Conservation (phyloP, 108 stramenopile genomes). For the Pseudonitzschia multistriata region DNA sequence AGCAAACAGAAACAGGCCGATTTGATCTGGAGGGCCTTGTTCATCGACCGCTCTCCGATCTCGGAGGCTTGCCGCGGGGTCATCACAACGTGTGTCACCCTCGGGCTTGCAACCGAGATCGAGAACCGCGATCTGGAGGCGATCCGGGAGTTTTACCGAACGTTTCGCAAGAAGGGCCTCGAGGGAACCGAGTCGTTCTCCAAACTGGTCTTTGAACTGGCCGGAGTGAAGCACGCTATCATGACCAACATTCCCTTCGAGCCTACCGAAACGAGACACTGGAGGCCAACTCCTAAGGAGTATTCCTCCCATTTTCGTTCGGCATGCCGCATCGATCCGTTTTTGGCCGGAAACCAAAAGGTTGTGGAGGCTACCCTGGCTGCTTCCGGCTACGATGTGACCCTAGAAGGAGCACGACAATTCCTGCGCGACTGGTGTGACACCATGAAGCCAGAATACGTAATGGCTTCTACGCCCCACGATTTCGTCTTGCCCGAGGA, state of each 20-base stretch:
- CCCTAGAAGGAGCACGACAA: constrained; percentile 69
- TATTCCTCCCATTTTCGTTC: constrained; percentile 69
- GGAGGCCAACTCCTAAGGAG: constrained; percentile 56
- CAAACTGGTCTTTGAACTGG: constrained; percentile 48
- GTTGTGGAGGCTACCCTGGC: constrained; percentile 57
- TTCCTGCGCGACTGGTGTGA: constrained; percentile 83
- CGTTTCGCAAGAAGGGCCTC: constrained; percentile 44
- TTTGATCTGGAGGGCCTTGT: constrained; percentile 83
- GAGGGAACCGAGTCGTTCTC: constrained; percentile 53
- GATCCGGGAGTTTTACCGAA: constrained; percentile 61
- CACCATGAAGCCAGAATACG: constrained; percentile 86
- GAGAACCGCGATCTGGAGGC: constrained; percentile 57
- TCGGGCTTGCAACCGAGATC: constrained; percentile 57
- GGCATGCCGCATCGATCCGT: constrained; percentile 87
- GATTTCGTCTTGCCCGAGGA: constrained; percentile 65
- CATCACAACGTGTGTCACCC: constrained; percentile 57
- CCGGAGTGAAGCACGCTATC: constrained; percentile 78
- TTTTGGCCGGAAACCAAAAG: constrained; percentile 72
- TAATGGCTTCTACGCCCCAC: constrained; percentile 92
- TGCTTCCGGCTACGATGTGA: constrained; percentile 62
- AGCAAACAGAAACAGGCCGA: constrained; percentile 67
- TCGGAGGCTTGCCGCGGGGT: constrained; percentile 90
- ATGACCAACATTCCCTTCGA: constrained; percentile 96
- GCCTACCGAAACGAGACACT: constrained; percentile 64
- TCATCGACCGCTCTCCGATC: constrained; percentile 73